Evolutionary conservation across 1,139 yeast species (phyloP), one percentile per base, ranked within the genome.

Genomic region (Suhomyces bokatorum): DNA sequence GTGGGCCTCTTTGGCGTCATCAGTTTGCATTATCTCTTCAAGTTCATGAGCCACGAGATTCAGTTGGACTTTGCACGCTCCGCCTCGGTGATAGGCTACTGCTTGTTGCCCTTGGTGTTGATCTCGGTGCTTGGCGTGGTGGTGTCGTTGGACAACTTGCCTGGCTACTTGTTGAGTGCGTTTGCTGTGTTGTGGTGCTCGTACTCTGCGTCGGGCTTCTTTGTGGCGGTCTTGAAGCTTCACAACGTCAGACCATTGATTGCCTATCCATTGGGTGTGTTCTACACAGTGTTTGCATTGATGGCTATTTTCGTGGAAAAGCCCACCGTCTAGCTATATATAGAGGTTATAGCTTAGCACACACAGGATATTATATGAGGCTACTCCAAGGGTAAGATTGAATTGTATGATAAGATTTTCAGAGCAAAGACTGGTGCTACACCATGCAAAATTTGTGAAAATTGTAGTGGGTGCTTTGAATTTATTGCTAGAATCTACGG

Each of bases 21-120:
- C 14, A 82, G 96, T 34, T 79, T 90, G 55, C 97, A 91, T 65
- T 80, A 80, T 54, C 74, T 95, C 49, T 85, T 95, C 63, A 89
- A 87, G 63, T 74, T 90, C 52, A 93, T 93, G 99, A 82, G 91
- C 53, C 65, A 63, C 43, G 77, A 73, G 17, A 73, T 65, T 44
- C 73, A 79, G 42, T 77, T 87, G 45, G 95, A 86, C 54, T 74
- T 88, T 56, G 69, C 80, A 32, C 76, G 91, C 51, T 85, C 95
- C 0, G 96, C 97, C 9, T 87, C 96, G 7, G 96, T 93, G 11
- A 75, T 93, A 46, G 99, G 99, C 2, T 93, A 93, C 68, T 91
- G 98, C 60, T 73, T 95, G 58, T 72, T 93, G 47, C 99, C 99
- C 1, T 73, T 95, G 50, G 97, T 93, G 26, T 77, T 86, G 43